These are phyloP conservation scores for Paramecium tetraurelia DNA, from an alignment of 73 alveolate genomes.

Conservation along the genomic window DNA sequence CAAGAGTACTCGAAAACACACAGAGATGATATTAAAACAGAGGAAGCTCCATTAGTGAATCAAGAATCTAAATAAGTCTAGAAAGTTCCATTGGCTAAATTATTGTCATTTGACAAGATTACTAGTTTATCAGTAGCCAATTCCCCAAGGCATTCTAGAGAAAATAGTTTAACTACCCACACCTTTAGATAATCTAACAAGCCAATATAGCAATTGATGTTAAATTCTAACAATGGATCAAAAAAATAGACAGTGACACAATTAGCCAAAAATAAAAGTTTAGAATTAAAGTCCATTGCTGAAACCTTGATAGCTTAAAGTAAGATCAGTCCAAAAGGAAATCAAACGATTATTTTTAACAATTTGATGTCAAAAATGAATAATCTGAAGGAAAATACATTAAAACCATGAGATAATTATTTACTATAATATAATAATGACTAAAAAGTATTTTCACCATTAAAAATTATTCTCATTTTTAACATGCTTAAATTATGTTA, in stretches of 20 bases:
- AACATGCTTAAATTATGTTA: background rate
- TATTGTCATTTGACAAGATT: background rate
- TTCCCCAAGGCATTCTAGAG: conserved; percentile 45
- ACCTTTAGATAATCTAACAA: background rate
- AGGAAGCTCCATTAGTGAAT: background rate
- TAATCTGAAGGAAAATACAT: background rate
- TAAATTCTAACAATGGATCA: background rate
- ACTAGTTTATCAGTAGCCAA: background rate
- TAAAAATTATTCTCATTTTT: background rate
- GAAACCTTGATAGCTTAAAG: background rate
- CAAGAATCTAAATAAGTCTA: background rate
- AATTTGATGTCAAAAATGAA: background rate
- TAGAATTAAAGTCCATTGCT: background rate
- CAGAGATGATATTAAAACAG: background rate
- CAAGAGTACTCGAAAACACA: background rate
- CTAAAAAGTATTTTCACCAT: background rate
- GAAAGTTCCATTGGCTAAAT: background rate
- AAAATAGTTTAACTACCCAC: background rate
- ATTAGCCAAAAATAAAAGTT: background rate
- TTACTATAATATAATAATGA: background rate
- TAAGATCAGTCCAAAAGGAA: background rate
- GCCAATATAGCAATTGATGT: background rate
- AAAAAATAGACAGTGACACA: background rate
- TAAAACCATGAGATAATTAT: background rate
- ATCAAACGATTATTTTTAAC: background rate